Percentiles rank a stretch among this genome's conserved stretches.
phyloP scores from a whole-genome alignment of 257 asterid genomes.

The Nicotiana benthamiana region DNA sequence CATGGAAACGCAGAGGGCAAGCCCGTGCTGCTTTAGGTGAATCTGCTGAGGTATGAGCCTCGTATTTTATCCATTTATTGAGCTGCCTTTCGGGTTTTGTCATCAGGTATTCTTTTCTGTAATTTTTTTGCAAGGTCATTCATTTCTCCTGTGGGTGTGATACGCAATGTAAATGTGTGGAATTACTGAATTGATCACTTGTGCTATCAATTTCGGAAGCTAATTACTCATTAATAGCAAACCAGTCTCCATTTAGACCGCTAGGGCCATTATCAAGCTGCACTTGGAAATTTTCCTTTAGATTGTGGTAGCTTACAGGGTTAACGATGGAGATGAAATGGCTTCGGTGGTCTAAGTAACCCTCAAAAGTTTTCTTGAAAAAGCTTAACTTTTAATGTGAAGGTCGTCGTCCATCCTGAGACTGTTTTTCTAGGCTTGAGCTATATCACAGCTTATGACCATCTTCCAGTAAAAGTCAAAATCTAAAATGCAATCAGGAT shows the following conservation, averaged over 20 bases:
- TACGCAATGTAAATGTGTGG: background rate
- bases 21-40: slow-evolving; percentile 98
- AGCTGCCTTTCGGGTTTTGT: slow-evolving; percentile 7
- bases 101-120: background rate
- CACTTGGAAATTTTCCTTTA: background rate
- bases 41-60: slow-evolving; percentile 60
- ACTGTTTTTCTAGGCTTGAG: background rate
- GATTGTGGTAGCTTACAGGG: background rate
- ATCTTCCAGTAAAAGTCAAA: background rate
- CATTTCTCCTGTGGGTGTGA: background rate
- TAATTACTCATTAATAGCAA: background rate
- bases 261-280: background rate
- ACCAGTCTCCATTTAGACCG: background rate
- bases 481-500: background rate
- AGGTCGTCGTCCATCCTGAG: too few relatives aligned
- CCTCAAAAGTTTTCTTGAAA: too few relatives aligned
- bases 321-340: background rate
- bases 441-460: background rate
- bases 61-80: slow-evolving; percentile 7
- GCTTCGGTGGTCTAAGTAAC: background rate
- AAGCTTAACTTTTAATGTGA: too few relatives aligned
- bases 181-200: background rate
- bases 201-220: background rate
- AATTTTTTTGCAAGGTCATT: background rate
- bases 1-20: slow-evolving; percentile 99